Conservation (phyloP, 1,284 basidiomycete genomes). For the Sporisorium reilianum region DNA sequence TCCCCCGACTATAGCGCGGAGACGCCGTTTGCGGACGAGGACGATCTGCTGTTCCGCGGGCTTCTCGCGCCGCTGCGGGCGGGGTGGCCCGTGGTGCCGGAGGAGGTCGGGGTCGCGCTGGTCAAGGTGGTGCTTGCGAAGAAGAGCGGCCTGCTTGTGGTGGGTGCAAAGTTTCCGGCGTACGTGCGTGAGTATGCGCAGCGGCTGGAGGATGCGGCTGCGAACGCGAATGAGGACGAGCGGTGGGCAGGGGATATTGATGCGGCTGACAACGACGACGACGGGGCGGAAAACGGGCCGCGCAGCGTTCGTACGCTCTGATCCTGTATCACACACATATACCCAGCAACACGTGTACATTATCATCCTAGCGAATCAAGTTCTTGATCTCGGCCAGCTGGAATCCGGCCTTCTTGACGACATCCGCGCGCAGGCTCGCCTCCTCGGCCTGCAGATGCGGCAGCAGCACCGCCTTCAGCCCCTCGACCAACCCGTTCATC, state of each 20-base stretch:
- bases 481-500: slow-evolving; percentile 21
- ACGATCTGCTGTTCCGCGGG: slow-evolving; percentile 29
- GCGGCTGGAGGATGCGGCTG: neutral
- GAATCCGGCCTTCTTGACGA: slow-evolving; percentile 51
- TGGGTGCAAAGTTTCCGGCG: slow-evolving; percentile 22
- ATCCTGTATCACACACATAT: slow-evolving; percentile 4
- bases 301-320: slow-evolving; percentile 43
- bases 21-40: slow-evolving; percentile 5
- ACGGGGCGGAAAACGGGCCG: slow-evolving; percentile 18
- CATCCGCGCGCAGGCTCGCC: slow-evolving; percentile 40
- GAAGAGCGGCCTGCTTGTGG: slow-evolving; percentile 32
- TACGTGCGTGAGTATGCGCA: slow-evolving; percentile 34
- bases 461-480: slow-evolving; percentile 40
- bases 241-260: slow-evolving; percentile 19
- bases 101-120: slow-evolving; percentile 38
- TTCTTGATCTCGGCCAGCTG: slow-evolving; percentile 36
- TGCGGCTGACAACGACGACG: slow-evolving; percentile 26
- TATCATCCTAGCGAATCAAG: slow-evolving; percentile 28
- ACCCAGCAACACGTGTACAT: slow-evolving; percentile 1
- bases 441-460: slow-evolving; percentile 58
- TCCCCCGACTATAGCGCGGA: neutral
- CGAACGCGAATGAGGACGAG: neutral
- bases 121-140: slow-evolving; percentile 42
- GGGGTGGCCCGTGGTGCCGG: slow-evolving; percentile 10
- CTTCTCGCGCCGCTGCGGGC: slow-evolving; percentile 3